Base-by-base conservation (phyloP, 2,329 filamentous ascomycete species). In the Penicillium sp. region DNA sequence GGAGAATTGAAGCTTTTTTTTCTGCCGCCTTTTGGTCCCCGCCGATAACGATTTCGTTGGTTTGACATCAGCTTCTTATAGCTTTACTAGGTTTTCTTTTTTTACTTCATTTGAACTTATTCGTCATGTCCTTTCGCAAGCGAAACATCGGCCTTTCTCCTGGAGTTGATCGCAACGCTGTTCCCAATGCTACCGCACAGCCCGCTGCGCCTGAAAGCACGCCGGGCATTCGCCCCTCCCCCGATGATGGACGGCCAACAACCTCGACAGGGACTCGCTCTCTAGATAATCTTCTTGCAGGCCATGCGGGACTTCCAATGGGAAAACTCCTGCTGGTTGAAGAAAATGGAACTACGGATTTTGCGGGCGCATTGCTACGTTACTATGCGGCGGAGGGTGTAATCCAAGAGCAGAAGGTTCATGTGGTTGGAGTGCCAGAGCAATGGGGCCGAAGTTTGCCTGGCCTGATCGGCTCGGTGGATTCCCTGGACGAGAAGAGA, bases 381-480 rank as follows among this genome's bases (percentile, higher is more conserved):
- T 97, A 94, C 73, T 99, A 91, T 76, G 93, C 92, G 0, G 93
- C 93, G 0, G 93, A 99, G 76, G 94, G 94, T 2, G 84, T 97
- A 4, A 85, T 96, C 6, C 94, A 99, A 70, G 92, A 91, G 1
- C 94, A 99, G 70, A 84, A 87, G 57, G 85, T 99, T 50, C 92
- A 97, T 75, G 86, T 96, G 4, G 81, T 97, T 38, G 93, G 92
- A 2, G 81, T 90, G 61, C 85, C 86, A 8, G 89, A 94, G 60
- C 80, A 82, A 47, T 97, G 94, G 94, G 86, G 87, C 38, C 82
- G 89, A 62, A 91, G 93, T 66, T 79, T 99, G 23, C 94, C 94
- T 3, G 93, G 89, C 0, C 73, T 96, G 35, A 82, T 83, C 47
- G 76, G 81, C 62, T 76, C 80, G 50, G 73, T 79, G 35, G 77